Conservation (phyloP, 352 stramenopile species). For the Peronospora destructor region DNA sequence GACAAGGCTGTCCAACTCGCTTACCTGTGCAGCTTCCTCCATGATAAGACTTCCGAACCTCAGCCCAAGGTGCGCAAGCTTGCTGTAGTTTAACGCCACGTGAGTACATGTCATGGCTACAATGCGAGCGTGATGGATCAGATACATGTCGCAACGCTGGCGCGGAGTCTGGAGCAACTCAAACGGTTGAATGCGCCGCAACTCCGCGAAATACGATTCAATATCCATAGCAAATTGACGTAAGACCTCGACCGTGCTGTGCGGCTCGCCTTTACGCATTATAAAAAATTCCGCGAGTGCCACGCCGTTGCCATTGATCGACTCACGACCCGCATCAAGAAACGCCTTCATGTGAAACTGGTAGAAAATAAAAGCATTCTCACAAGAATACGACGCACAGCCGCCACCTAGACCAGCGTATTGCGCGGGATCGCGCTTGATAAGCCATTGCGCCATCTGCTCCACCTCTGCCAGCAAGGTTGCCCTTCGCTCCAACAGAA, state of each 20-base stretch:
- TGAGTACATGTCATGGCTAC: slow-evolving; percentile 95
- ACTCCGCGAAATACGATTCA: slow-evolving; percentile 89
- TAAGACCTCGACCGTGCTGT: slow-evolving; percentile 22
- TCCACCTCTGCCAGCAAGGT: slow-evolving; percentile 91
- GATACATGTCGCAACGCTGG: slow-evolving; percentile 91
- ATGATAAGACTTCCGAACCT: slow-evolving; percentile 88
- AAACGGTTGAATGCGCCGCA: slow-evolving; percentile 89
- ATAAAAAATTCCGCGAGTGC: slow-evolving; percentile 37
- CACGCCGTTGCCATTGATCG: slow-evolving; percentile 11
- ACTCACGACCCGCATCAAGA: slow-evolving; percentile 41
- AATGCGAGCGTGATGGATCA: slow-evolving; percentile 92
- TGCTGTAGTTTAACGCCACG: slow-evolving; percentile 81
- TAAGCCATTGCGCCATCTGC: slow-evolving; percentile 87
- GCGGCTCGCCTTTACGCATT: slow-evolving; percentile 23
- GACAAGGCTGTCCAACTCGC: slow-evolving; percentile 91
- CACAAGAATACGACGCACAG: slow-evolving; percentile 90
- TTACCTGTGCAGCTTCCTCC: slow-evolving; percentile 93
- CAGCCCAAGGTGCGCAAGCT: slow-evolving; percentile 82
- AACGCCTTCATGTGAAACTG: slow-evolving; percentile 82
- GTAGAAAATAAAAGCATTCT: slow-evolving; percentile 94
- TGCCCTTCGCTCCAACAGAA: slow-evolving; percentile 52
- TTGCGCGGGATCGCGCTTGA: slow-evolving; percentile 27
- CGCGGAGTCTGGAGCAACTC: slow-evolving; percentile 90
- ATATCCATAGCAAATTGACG: slow-evolving; percentile 58
- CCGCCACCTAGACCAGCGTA: slow-evolving; percentile 48